Base-by-base conservation (phyloP, 371 early-diverging fungal genomes). In the Lichtheimia hyalospora region DNA sequence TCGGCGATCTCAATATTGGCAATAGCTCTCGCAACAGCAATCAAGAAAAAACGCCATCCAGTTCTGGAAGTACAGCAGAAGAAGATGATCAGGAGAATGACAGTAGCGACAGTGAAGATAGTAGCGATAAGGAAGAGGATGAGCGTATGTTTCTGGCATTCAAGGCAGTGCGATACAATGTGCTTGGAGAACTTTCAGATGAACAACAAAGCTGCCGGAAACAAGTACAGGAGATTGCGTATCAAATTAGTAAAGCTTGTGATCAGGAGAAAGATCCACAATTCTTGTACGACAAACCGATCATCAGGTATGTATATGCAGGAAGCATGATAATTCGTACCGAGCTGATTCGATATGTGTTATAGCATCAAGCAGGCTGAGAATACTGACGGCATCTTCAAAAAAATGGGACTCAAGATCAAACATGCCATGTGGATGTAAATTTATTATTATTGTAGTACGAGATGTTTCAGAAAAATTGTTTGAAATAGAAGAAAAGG, bases 401-500 rank as follows among this genome's bases (percentile, higher is more conserved):
- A 73, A 52, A 79, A 71, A 54, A 71, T 79, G 70, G 79, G 75
- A 3, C 58, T 67, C 51, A 75, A 70, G 48, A 67, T 79, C 49
- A 79, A 73, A 25, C 62, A 68, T 27, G 73, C 79, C n/a, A 78
- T 78, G 18, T 74, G 73, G 75, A 43, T 71, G 13, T 74, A 69
- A 46, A 16, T 8, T 21, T 7, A 13, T 16, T 3, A 24, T 16
- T 49, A 13, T 24, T 8, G 27, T 25, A 46, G 46, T 5, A 21
- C 18, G 46, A 21, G 21, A 46, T 46, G 6, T 3, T 34, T 34
- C 34, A 34, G 10, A 25, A 25, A 25, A 25, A 25, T 25, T 25
- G 46, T 46, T 15, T 46, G 46, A 20, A 8, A 46, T 2, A 14
- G 5, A 44, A 44, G 10, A 46, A 46, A 16, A 46, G 10, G 46